phyloP scores from a whole-genome alignment of 176 grass and related monocot species.

The Thalia dealbata region DNA sequence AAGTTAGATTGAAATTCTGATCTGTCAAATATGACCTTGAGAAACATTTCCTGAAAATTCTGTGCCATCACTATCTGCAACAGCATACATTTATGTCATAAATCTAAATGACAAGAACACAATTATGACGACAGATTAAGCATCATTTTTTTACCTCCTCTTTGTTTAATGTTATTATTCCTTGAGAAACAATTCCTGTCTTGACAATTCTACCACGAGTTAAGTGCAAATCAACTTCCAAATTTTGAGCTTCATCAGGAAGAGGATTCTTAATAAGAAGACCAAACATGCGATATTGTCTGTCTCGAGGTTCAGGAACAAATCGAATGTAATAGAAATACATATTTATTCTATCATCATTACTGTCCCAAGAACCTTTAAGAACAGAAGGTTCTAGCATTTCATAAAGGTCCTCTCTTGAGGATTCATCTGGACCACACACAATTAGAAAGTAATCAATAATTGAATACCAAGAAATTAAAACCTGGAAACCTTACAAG shows the following conservation, averaged over 20 bases:
- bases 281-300: constrained; percentile 82
- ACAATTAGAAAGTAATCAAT: constrained; percentile 24
- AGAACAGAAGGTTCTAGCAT: constrained; percentile 68
- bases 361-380: constrained; percentile 33
- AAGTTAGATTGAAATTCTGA: constrained; percentile 46
- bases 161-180: constrained; percentile 44
- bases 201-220: constrained; percentile 64
- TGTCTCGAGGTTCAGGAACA: constrained; percentile 62
- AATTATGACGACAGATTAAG: background rate
- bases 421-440: constrained; percentile 56
- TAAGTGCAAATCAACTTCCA: constrained; percentile 80
- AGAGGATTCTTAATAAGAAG: constrained; percentile 65
- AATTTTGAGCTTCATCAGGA: constrained; percentile 67
- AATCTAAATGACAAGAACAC: background rate
- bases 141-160: constrained; percentile 41
- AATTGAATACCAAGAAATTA: constrained; percentile 8
- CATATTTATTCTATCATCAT: constrained; percentile 42
- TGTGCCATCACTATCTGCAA: constrained; percentile 61
- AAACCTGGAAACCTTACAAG: background rate
- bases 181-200: constrained; percentile 54
- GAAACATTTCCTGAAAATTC: constrained; percentile 90
- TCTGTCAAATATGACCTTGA: constrained; percentile 79
- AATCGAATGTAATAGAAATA: constrained; percentile 80
- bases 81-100: constrained; percentile 15
- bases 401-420: constrained; percentile 78